Percentiles rank a stretch among this genome's conserved stretches.
phyloP scores from a whole-genome alignment of 1,284 basidiomycete genomes.

The Marasmius tenuissimus region DNA sequence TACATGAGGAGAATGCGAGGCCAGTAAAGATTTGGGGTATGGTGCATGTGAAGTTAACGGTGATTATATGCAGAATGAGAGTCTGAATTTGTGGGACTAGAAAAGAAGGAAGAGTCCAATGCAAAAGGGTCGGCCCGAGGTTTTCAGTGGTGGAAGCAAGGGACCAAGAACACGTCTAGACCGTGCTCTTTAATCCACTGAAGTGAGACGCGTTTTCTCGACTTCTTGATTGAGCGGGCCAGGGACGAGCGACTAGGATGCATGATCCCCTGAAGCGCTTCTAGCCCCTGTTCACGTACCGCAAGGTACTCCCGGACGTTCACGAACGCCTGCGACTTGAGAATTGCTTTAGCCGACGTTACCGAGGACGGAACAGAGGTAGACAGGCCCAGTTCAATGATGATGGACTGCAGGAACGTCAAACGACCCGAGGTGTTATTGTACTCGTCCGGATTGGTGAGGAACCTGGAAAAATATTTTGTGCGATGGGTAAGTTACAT shows the following conservation, averaged over 20 bases:
- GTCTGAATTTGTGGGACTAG: background rate
- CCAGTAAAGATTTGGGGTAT: no score
- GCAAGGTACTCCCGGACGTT: constrained; percentile 73
- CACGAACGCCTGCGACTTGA: constrained; percentile 65
- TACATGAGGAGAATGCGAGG: no score
- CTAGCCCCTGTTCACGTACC: constrained; percentile 60
- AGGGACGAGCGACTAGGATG: constrained; percentile 60
- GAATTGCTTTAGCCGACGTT: constrained; percentile 56
- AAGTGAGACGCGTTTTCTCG: constrained; percentile 44
- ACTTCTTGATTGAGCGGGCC: constrained; percentile 53
- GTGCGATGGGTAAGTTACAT: no score
- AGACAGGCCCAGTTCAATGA: constrained; percentile 56
- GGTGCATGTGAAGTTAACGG: no score
- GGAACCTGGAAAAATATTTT: constrained; percentile 37
- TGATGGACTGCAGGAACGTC: constrained; percentile 50
- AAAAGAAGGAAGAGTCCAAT: background rate
- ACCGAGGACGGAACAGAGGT: constrained; percentile 55
- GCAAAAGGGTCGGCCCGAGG: background rate
- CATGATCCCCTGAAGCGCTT: constrained; percentile 60
- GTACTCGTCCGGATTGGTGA: constrained; percentile 50
- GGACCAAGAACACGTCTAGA: constrained; percentile 60
- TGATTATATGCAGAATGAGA: no score
- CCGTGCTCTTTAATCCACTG: constrained; percentile 65
- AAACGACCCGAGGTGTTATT: constrained; percentile 44
- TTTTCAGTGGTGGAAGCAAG: constrained; percentile 22